Base-by-base conservation (phyloP, 306 rosid species). In the Hippophae gyantsensis region DNA sequence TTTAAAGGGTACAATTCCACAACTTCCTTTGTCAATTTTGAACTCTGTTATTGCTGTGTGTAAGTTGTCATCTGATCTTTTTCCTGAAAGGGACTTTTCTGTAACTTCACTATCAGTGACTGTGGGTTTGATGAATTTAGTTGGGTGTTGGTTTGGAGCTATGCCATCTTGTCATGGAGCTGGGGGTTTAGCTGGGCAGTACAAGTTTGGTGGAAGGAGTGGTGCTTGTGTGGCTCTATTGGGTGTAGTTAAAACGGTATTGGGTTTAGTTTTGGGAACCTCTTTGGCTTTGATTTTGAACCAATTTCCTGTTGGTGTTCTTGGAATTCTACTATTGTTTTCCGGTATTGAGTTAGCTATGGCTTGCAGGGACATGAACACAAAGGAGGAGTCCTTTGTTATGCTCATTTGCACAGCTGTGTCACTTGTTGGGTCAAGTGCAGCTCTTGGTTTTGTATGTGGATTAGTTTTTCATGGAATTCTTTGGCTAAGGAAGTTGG, bases 141-240 rank as follows among this genome's bases (percentile, higher is more conserved):
- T 79, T 6, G 96, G 96, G 6, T 77, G 83, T 25, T 89, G 96
- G 96, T 82, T 89, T 66, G 96, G 90, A 10, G 88, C 84, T 38
- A 75, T 89, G 82, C 96, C 96, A 7, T 8, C 79, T 48, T 89
- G 96, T 58, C 94, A 85, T 57, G 94, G 96, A 0, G 94, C 90
- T 0, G 96, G 96, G 6, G 96, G 96, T 13, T 38, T 89, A 2
- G 96, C 96, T 0, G 90, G 96, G 18, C 96, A 89, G 47, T 89
- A 85, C 54, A 85, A 81, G 42, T 89, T 89, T 41, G 96, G 94
- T 23, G 94, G 96, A 0, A 74, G 96, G 69, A 89, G 94, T 61
- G 96, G 96, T 0, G 94, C 77, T 18, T 85, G 96, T 57, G 94
- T 89, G 63, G 94, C 88, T 0, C 42, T 89, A 13, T 86, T 89